phyloP scores from a whole-genome alignment of 169 alveolate genomes.

The Plasmodium chabaudi region DNA sequence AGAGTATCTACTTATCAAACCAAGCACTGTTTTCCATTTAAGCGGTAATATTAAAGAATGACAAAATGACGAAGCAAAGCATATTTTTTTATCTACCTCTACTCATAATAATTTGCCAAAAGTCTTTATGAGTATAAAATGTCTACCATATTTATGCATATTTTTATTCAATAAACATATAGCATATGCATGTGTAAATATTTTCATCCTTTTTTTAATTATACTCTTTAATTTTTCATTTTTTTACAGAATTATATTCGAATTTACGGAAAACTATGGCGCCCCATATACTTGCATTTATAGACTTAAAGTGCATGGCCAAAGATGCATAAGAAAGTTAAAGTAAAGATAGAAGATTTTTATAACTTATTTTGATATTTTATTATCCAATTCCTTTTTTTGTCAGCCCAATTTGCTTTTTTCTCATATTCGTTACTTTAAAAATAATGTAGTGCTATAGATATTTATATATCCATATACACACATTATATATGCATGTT shows the following conservation, averaged over 20 bases:
- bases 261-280: conserved; percentile 70
- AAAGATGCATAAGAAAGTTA: conserved; percentile 48
- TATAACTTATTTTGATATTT: neutral
- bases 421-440: neutral
- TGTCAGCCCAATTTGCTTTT: conserved; percentile 11
- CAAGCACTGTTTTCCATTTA: conserved; percentile 62
- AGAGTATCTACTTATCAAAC: conserved; percentile 58
- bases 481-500: too few species aligned
- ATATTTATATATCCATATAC: too few species aligned
- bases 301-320: conserved; percentile 66
- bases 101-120: too few species aligned
- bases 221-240: neutral
- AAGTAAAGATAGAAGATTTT: conserved; percentile 12
- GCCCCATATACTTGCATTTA: conserved; percentile 70
- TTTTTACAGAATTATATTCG: conserved; percentile 39
- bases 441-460: too few species aligned
- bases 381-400: neutral
- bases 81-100: too few species aligned
- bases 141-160: too few species aligned
- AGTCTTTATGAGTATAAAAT: too few species aligned
- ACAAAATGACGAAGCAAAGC: too few species aligned
- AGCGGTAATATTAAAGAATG: conserved; percentile 16
- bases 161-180: too few species aligned
- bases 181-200: too few species aligned
- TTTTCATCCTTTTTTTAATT: too few species aligned